Conservation (phyloP, 164 flowering plant species). For the Echeveria elegans region DNA sequence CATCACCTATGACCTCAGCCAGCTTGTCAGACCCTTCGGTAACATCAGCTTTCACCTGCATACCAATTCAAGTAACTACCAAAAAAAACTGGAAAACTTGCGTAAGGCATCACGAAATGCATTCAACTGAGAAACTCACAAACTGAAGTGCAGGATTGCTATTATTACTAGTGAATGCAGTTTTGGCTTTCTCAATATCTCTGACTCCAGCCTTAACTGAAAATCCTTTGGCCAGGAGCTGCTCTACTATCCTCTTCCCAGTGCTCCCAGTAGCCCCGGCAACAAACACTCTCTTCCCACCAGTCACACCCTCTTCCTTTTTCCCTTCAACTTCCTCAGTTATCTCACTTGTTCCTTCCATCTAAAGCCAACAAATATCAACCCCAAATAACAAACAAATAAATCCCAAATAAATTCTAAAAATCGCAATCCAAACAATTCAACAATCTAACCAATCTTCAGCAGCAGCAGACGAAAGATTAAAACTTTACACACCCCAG, state of each 20-base stretch:
- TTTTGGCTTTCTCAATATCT: conserved; percentile 58
- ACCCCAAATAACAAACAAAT: background rate
- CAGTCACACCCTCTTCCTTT: conserved; percentile 13
- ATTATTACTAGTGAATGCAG: conserved; percentile 29
- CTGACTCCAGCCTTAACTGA: conserved; percentile 86
- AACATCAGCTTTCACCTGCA: conserved; percentile 86
- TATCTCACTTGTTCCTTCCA: conserved; percentile 41
- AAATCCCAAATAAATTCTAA: background rate
- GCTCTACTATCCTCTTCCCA: conserved; percentile 87
- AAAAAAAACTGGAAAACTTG: background rate
- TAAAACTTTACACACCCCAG: background rate
- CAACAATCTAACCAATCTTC: background rate
- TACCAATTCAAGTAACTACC: background rate
- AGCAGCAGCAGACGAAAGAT: background rate
- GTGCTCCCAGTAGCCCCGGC: conserved; percentile 92
- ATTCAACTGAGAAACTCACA: conserved; percentile 27
- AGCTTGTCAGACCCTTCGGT: conserved; percentile 71
- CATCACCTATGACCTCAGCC: conserved; percentile 76
- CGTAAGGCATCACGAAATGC: background rate
- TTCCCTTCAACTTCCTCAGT: conserved; percentile 21
- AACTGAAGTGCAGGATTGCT: conserved; percentile 55
- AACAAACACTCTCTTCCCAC: conserved; percentile 67
- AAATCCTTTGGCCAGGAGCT: conserved; percentile 74
- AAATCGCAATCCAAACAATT: background rate
- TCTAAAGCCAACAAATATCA: conserved; percentile 26